Conservation (phyloP, 805 yeast genomes). For the Kodamaea leandrae region DNA sequence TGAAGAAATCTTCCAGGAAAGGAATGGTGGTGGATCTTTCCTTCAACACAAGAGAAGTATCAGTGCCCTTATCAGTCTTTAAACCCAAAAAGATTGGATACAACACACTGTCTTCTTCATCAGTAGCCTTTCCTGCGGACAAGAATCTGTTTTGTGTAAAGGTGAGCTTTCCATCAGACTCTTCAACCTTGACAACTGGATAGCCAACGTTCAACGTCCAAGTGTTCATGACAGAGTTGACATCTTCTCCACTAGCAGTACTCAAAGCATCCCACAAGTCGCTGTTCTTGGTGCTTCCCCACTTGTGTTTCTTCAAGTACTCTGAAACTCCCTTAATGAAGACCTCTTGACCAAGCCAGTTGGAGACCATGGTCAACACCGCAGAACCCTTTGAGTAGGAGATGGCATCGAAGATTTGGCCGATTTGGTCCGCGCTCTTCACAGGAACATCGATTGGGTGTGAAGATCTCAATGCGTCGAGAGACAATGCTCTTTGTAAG, state of each 20-base stretch:
- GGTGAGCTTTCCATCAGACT: constrained; percentile 43
- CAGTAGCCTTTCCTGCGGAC: constrained; percentile 71
- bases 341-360: constrained; percentile 74
- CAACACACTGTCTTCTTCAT: constrained; percentile 66
- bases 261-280: constrained; percentile 76
- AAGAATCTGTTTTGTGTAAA: constrained; percentile 73
- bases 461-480: constrained; percentile 79
- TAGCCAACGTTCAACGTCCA: constrained; percentile 81
- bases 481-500: constrained; percentile 67
- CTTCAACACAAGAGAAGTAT: constrained; percentile 55
- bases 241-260: constrained; percentile 70
- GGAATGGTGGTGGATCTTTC: constrained; percentile 39
- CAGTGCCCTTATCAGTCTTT: constrained; percentile 56
- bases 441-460: constrained; percentile 87
- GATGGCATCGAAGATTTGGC: constrained; percentile 82
- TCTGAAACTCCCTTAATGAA: constrained; percentile 78
- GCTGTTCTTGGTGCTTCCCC: constrained; percentile 73
- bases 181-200: constrained; percentile 71
- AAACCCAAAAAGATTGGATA: constrained; percentile 68
- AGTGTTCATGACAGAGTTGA: constrained; percentile 66
- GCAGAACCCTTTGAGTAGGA: constrained; percentile 83
- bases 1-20: constrained; percentile 49
- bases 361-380: constrained; percentile 72
- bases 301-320: constrained; percentile 71
- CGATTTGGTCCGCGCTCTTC: constrained; percentile 71